Evolutionary conservation across 2,329 filamentous ascomycete species (phyloP), one percentile per base, ranked within the genome.

Genomic region (Elsinoe arachidis): DNA sequence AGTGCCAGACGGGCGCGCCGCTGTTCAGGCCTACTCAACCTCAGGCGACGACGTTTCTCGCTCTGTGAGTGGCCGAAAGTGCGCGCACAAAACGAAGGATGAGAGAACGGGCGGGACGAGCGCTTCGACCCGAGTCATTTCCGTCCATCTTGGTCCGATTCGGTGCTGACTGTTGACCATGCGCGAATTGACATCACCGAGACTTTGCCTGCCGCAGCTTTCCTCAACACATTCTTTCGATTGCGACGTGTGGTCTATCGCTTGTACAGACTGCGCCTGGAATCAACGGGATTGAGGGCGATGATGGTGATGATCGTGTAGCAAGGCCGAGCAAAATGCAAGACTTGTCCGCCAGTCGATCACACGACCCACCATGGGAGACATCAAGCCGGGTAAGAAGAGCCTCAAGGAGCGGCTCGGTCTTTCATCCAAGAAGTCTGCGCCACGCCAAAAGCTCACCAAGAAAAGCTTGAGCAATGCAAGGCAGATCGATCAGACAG

Each of bases 351-450:
- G 15, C 38, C 19, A 34, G 49, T 37, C 35, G 35, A 38, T 53
- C 49, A 21, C 11, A 26, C 35, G 49, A 53, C 49, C 49, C 49
- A 53, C 35, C 34, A 53, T 53, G 49, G 49, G 33, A 53, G 49
- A 53, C 26, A 19, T 19, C 11, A 35, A 53, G 15, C 15, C 34
- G 33, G 15, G 7, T 38, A 55, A 44, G 38, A 43, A 46, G 37
- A 46, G 38, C 30, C 53, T 55, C 37, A 55, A 46, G 53, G 53
- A 43, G 26, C 53, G 53, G 15, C 53, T 55, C 44, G 53, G 53
- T 35, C 34, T 44, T 7, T 43, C 53, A 4, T 55, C 53, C 38
- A 55, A 55, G 38, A 43, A 46, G 17, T 55, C 53, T 34, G 38
- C 37, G 21, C 53, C 53, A 33, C 38, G 53, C n/a, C 53, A 55